Percentiles rank a stretch among this genome's conserved stretches.
phyloP scores from a whole-genome alignment of 2,329 filamentous ascomycete species.

The Aureobasidium leucospermi region DNA sequence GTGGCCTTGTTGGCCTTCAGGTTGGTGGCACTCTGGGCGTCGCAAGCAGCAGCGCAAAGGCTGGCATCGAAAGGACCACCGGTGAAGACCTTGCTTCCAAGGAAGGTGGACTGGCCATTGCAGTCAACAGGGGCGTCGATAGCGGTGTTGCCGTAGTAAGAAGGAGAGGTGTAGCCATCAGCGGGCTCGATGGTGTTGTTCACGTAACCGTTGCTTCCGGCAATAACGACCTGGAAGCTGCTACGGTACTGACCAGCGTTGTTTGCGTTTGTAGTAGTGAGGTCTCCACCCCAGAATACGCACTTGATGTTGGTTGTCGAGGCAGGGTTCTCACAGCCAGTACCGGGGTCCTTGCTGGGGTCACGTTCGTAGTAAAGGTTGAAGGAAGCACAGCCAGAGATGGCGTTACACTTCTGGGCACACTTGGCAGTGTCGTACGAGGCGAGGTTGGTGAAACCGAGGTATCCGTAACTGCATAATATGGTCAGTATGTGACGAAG shows the following conservation, averaged over 20 bases:
- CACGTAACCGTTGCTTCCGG: slow-evolving; percentile 26
- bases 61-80: slow-evolving; percentile 23
- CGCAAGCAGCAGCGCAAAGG: slow-evolving; percentile 25
- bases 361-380: slow-evolving; percentile 32
- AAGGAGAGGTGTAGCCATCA: slow-evolving; percentile 18
- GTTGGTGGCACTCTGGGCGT: slow-evolving; percentile 18
- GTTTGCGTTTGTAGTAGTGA: slow-evolving; percentile 14
- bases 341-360: slow-evolving; percentile 26
- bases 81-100: slow-evolving; percentile 21
- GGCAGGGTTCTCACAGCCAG: slow-evolving; percentile 27
- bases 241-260: slow-evolving; percentile 19
- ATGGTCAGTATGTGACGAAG: not conserved
- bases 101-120: slow-evolving; percentile 20
- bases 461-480: slow-evolving; percentile 20
- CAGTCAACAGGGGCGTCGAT: slow-evolving; percentile 28
- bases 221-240: slow-evolving; percentile 27
- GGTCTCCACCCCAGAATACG: slow-evolving; percentile 18
- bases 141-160: slow-evolving; percentile 21
- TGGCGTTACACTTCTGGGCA: slow-evolving; percentile 24
- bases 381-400: slow-evolving; percentile 26
- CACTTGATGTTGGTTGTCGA: slow-evolving; percentile 28
- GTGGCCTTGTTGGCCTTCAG: slow-evolving; percentile 14
- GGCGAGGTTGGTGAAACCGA: slow-evolving; percentile 25
- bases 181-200: slow-evolving; percentile 23
- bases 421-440: slow-evolving; percentile 28